Percentiles rank a stretch among this genome's conserved stretches.
Conservation (phyloP, 768 basidiomycete species). For the Lactarius hengduanensis region DNA sequence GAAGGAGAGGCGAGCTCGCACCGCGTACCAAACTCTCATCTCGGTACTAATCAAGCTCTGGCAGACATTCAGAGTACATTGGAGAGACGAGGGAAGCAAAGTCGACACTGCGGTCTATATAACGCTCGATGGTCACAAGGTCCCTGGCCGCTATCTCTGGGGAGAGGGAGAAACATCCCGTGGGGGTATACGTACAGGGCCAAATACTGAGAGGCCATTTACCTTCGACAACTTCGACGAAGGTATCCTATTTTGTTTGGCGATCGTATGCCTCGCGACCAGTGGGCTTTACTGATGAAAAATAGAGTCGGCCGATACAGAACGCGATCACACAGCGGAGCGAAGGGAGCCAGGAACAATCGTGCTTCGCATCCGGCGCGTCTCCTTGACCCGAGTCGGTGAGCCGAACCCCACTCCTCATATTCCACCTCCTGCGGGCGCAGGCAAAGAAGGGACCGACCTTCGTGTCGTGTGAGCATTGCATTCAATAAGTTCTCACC, state of each 20-base stretch:
- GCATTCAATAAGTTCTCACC: neutral
- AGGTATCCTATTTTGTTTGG: constrained; percentile 36
- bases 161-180: constrained; percentile 57
- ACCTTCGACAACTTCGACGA: constrained; percentile 47
- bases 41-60: neutral
- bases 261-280: neutral
- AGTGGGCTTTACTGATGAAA: neutral
- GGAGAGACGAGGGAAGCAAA: constrained; percentile 58
- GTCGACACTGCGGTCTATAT: constrained; percentile 60
- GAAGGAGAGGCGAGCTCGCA: constrained; percentile 48
- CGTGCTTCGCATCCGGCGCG: constrained; percentile 12
- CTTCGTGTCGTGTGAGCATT: constrained; percentile 9
- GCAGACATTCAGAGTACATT: constrained; percentile 60
- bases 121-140: constrained; percentile 55
- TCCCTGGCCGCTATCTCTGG: constrained; percentile 61
- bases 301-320: constrained; percentile 5
- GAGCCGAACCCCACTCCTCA: neutral
- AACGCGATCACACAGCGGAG: neutral
- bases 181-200: constrained; percentile 51
- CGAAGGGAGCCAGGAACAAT: constrained; percentile 14
- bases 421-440: neutral
- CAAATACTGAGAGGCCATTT: constrained; percentile 56
- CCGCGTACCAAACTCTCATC: neutral
- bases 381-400: neutral
- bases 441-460: neutral